A percentile compares a stretch with the other conserved stretches of the same genome.
phyloP scores from a whole-genome alignment of 306 rosid genomes.

The Betula pendula region DNA sequence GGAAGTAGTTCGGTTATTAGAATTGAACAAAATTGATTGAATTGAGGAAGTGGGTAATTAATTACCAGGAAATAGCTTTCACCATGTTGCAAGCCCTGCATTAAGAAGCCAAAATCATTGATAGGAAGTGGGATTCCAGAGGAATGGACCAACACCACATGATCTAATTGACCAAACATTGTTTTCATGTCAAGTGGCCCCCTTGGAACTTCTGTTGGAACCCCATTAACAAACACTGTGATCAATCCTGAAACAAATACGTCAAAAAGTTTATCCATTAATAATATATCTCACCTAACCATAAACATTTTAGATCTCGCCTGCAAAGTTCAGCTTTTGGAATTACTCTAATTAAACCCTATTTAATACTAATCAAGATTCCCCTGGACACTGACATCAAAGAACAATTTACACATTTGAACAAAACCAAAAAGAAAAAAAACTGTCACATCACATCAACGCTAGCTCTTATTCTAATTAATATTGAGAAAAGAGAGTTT shows the following conservation, averaged over 20 bases:
- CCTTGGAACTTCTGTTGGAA: slow-evolving; percentile 67
- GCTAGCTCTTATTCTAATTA: slow-evolving; percentile 30
- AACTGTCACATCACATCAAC: slow-evolving; percentile 56
- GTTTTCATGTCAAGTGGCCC: slow-evolving; percentile 68
- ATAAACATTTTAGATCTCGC: no score
- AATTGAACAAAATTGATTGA: no score
- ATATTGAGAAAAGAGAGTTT: not conserved
- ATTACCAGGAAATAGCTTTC: slow-evolving; percentile 88
- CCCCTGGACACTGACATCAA: no score
- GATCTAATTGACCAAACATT: slow-evolving; percentile 68
- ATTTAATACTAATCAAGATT: no score
- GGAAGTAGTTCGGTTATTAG: no score
- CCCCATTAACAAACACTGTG: slow-evolving; percentile 81
- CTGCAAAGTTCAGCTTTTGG: no score
- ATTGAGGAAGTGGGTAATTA: no score
- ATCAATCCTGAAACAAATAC: slow-evolving; percentile 52
- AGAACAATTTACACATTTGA: no score
- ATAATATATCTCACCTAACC: no score
- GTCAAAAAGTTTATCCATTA: not conserved
- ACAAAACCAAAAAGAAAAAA: no score
- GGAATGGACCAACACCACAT: slow-evolving; percentile 69
- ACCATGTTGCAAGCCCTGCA: slow-evolving; percentile 69
- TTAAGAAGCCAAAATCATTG: slow-evolving; percentile 71
- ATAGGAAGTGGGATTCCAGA: slow-evolving; percentile 69
- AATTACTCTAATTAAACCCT: no score